Conservation (phyloP, 345 rosid species). For the Lumnitzera littorea region DNA sequence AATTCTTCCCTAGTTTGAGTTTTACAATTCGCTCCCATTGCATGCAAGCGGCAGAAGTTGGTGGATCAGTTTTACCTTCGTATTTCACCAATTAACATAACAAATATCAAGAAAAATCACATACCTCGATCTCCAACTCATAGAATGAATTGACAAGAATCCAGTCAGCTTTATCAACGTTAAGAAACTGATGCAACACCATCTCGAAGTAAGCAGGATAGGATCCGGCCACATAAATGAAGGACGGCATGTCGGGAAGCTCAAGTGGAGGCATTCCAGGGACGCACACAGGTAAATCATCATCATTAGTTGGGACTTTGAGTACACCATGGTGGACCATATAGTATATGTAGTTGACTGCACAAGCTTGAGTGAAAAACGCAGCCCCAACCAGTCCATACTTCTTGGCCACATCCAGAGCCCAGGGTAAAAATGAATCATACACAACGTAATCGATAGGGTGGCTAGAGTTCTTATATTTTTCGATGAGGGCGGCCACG, state of each 20-base stretch:
- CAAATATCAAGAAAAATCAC: not conserved
- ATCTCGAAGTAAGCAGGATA: slow-evolving; percentile 48
- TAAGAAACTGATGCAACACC: slow-evolving; percentile 44
- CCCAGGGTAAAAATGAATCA: slow-evolving; percentile 63
- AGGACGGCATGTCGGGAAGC: slow-evolving; percentile 51
- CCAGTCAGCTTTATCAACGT: slow-evolving; percentile 34
- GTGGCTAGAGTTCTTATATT: slow-evolving; percentile 16
- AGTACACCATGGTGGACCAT: slow-evolving; percentile 26
- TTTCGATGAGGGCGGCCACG: slow-evolving; percentile 32
- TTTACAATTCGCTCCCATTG: no score
- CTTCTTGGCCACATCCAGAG: slow-evolving; percentile 49
- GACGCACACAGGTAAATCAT: slow-evolving; percentile 13
- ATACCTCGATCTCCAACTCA: slow-evolving; percentile 42
- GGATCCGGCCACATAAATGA: slow-evolving; percentile 27
- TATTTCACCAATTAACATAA: no score
- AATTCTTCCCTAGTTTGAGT: no score
- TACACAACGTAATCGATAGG: slow-evolving; percentile 50
- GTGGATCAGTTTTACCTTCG: no score
- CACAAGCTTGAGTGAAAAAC: slow-evolving; percentile 65
- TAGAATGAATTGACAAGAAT: slow-evolving; percentile 36
- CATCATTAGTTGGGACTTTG: slow-evolving; percentile 24
- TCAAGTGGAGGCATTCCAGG: slow-evolving; percentile 35
- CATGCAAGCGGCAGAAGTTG: no score
- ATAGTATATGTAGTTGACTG: slow-evolving; percentile 52
- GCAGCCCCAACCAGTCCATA: slow-evolving; percentile 43